Conservation (phyloP, 768 basidiomycete genomes). For the Pulveroboletus sp. region DNA sequence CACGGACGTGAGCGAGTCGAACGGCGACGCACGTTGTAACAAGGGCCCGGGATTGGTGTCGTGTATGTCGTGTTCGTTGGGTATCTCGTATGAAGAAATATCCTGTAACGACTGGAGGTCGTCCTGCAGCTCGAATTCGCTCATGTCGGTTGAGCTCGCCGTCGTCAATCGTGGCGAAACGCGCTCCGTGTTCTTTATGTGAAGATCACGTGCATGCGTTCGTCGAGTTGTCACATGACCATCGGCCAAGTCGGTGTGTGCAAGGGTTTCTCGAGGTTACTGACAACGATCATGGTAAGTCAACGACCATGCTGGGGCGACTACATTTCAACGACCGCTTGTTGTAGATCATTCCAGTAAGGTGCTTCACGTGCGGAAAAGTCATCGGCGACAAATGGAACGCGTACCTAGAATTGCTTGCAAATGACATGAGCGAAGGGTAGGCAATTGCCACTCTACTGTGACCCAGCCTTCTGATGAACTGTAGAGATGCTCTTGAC, state of each 20-base stretch:
- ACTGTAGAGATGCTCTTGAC: slow-evolving; percentile 77
- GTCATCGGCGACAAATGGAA: slow-evolving; percentile 97
- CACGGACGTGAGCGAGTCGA: not conserved
- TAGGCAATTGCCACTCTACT: slow-evolving; percentile 34
- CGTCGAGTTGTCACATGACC: slow-evolving; percentile 4
- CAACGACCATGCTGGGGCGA: too few species aligned
- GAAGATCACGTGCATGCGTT: slow-evolving; percentile 26
- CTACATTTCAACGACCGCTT: not conserved
- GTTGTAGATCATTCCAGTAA: slow-evolving; percentile 86
- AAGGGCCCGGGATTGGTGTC: slow-evolving; percentile 50
- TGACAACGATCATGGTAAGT: slow-evolving; percentile 23
- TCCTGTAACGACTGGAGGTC: slow-evolving; percentile 66
- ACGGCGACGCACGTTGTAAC: slow-evolving; percentile 48
- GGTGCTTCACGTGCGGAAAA: slow-evolving; percentile 96
- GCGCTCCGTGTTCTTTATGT: slow-evolving; percentile 6
- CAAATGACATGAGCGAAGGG: slow-evolving; percentile 85
- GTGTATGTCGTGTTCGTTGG: slow-evolving; percentile 60
- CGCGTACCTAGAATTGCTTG: slow-evolving; percentile 75
- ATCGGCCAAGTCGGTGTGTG: not conserved
- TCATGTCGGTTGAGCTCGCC: slow-evolving; percentile 28
- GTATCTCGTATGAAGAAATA: slow-evolving; percentile 56
- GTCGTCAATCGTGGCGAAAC: slow-evolving; percentile 6
- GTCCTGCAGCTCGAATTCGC: slow-evolving; percentile 71
- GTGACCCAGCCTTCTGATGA: not conserved
- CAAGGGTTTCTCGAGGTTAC: not conserved